These are phyloP conservation scores for Blastocystis sp. DNA, from an alignment of 352 stramenopile genomes.

Conservation along the genomic window DNA sequence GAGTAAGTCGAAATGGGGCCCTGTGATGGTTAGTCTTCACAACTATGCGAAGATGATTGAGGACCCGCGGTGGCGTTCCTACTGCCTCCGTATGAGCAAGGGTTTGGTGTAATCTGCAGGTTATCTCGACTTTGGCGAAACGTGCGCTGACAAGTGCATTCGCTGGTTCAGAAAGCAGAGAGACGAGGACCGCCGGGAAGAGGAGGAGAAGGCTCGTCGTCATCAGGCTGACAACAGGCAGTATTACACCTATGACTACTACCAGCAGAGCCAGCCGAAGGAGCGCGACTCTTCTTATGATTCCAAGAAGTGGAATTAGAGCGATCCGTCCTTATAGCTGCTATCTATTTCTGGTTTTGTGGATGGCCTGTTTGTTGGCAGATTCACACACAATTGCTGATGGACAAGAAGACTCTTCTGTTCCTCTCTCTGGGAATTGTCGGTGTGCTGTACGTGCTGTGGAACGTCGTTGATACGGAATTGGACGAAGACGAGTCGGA, in stretches of 20 bases:
- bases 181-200: background rate
- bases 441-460: conserved; percentile 28
- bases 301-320: background rate
- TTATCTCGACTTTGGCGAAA: conserved; percentile 33
- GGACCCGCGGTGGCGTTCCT: background rate
- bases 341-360: background rate
- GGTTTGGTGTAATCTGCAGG: background rate
- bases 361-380: background rate
- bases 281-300: background rate
- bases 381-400: background rate
- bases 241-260: too few species aligned
- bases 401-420: background rate
- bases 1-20: background rate
- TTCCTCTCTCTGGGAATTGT: background rate
- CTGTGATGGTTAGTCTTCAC: background rate
- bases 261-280: background rate
- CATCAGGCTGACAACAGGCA: background rate
- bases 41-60: background rate
- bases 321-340: background rate
- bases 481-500: background rate
- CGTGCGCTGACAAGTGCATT: conserved; percentile 15
- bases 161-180: background rate
- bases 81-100: background rate
- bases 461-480: background rate
- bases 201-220: background rate